Percentiles rank a stretch among this genome's conserved stretches.
Conservation (phyloP, 345 rosid species). For the Salix caprea region DNA sequence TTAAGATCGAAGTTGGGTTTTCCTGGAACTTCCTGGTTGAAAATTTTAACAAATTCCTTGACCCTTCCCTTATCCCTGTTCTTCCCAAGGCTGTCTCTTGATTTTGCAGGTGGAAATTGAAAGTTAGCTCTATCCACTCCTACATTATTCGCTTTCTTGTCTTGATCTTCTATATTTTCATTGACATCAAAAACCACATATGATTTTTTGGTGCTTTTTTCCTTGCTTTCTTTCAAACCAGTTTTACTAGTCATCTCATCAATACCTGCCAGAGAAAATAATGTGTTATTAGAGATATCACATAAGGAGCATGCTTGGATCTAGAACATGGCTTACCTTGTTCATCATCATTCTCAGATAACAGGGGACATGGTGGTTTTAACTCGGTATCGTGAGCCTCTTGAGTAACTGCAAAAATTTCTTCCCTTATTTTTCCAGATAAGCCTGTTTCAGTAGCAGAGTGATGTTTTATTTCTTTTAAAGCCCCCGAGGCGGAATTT, state of each 20-base stretch:
- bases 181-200: slow-evolving; percentile 20
- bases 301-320: slow-evolving; percentile 1
- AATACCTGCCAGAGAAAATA: slow-evolving; percentile 37
- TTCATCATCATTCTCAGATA: slow-evolving; percentile 14
- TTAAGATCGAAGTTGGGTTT: slow-evolving; percentile 23
- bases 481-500: background rate
- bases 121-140: slow-evolving; percentile 30
- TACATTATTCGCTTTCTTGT: slow-evolving; percentile 23
- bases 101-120: slow-evolving; percentile 25
- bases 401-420: slow-evolving; percentile 12
- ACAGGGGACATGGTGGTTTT: slow-evolving; percentile 33
- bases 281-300: background rate
- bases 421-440: slow-evolving; percentile 18
- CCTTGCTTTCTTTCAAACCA: slow-evolving; percentile 34
- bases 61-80: slow-evolving; percentile 54
- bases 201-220: slow-evolving; percentile 26
- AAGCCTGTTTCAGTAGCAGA: slow-evolving; percentile 17
- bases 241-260: slow-evolving; percentile 18
- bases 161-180: slow-evolving; percentile 40
- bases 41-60: slow-evolving; percentile 70
- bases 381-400: slow-evolving; percentile 24
- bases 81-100: slow-evolving; percentile 30
- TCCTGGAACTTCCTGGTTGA: slow-evolving; percentile 54
- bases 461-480: slow-evolving; percentile 17
- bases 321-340: slow-evolving; percentile 30